phyloP scores from a whole-genome alignment of 495 filamentous ascomycete species.

The Poronia punctata region DNA sequence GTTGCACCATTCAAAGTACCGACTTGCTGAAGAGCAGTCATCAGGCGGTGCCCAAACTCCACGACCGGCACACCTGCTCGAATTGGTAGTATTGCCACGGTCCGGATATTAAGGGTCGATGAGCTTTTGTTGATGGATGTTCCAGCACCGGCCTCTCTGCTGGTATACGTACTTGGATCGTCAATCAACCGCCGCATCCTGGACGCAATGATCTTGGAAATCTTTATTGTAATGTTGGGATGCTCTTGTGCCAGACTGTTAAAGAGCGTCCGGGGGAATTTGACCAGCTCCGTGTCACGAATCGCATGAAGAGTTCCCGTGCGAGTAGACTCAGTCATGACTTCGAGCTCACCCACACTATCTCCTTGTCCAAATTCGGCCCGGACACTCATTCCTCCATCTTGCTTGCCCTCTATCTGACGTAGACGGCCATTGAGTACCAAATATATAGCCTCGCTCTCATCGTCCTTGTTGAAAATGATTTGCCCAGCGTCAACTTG shows the following conservation, averaged over 20 bases:
- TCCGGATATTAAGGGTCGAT: constrained; percentile 86
- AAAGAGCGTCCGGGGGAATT: constrained; percentile 91
- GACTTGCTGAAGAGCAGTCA: constrained; percentile 81
- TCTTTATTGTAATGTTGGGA: constrained; percentile 96
- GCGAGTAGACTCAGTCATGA: constrained; percentile 86
- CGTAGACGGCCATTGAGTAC: constrained; percentile 88
- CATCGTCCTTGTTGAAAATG: constrained; percentile 87
- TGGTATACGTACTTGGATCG: constrained; percentile 49
- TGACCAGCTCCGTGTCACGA: constrained; percentile 91
- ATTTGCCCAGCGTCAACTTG: constrained; percentile 93
- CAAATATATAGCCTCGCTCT: constrained; percentile 97
- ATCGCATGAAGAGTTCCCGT: constrained; percentile 92
- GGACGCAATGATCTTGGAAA: constrained; percentile 95
- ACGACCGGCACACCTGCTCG: constrained; percentile 88
- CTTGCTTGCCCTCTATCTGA: constrained; percentile 66
- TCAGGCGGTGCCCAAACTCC: constrained; percentile 86
- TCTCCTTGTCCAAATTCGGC: constrained; percentile 96
- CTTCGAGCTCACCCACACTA: constrained; percentile 93
- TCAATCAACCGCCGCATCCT: constrained; percentile 88
- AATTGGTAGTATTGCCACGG: constrained; percentile 85
- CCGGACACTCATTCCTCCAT: constrained; percentile 78
- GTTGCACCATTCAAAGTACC: constrained; percentile 84
- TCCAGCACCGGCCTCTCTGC: constrained; percentile 42
- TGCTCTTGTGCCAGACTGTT: constrained; percentile 96
- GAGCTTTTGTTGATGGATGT: constrained; percentile 61